These are phyloP conservation scores for Fusarium sp. DNA, from an alignment of 2,329 filamentous ascomycete species.

Conservation along the genomic window DNA sequence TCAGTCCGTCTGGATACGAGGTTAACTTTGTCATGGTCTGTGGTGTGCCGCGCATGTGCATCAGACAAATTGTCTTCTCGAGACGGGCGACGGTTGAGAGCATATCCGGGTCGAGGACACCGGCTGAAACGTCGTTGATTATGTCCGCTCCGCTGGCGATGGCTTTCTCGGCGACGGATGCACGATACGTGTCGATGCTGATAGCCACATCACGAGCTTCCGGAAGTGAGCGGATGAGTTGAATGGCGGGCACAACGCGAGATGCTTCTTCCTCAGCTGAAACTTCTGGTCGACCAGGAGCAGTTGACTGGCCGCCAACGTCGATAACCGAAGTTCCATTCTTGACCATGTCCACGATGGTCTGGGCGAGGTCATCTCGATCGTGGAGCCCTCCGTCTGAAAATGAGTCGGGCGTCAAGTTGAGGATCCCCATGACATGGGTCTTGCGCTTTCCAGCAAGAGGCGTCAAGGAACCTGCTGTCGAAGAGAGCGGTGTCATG, in stretches of 20 bases:
- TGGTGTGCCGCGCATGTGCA: slow-evolving; percentile 94
- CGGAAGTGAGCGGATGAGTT: slow-evolving; percentile 74
- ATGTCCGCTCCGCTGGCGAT: slow-evolving; percentile 86
- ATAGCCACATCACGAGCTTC: slow-evolving; percentile 74
- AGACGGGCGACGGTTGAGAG: slow-evolving; percentile 80
- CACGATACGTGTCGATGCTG: slow-evolving; percentile 93
- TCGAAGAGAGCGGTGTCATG: slow-evolving; percentile 64
- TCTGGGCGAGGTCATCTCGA: slow-evolving; percentile 64
- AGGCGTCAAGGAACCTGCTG: slow-evolving; percentile 66
- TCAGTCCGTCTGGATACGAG: slow-evolving; percentile 75
- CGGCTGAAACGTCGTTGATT: slow-evolving; percentile 93
- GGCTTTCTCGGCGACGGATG: slow-evolving; percentile 81
- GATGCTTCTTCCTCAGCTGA: slow-evolving; percentile 77
- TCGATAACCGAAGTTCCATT: slow-evolving; percentile 87
- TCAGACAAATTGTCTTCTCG: slow-evolving; percentile 82
- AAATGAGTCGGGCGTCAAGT: slow-evolving; percentile 96
- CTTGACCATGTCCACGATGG: slow-evolving; percentile 70
- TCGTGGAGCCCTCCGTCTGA: slow-evolving; percentile 83
- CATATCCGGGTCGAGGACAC: slow-evolving; percentile 82
- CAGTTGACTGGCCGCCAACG: slow-evolving; percentile 92
- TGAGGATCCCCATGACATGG: slow-evolving; percentile 92
- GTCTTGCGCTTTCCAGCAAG: slow-evolving; percentile 71
- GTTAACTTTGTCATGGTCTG: slow-evolving; percentile 80
- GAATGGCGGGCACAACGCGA: slow-evolving; percentile 83
- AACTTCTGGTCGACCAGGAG: slow-evolving; percentile 78